phyloP scores from a whole-genome alignment of 352 stramenopile genomes.

The Pythium dissimile region DNA sequence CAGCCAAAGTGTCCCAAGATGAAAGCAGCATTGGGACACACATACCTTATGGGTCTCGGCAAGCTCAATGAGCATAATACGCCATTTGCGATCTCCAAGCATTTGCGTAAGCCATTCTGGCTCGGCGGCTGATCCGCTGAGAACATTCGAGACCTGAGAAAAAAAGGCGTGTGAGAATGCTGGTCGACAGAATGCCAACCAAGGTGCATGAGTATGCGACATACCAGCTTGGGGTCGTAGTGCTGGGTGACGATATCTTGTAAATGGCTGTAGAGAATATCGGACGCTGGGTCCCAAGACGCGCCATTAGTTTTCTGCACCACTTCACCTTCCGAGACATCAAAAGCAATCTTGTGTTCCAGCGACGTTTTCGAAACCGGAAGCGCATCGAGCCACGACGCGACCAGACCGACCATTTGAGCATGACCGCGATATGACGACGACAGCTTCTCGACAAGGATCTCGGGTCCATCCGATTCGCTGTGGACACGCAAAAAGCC shows the following conservation, averaged over 20 bases:
- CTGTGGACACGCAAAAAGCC: constrained; percentile 77
- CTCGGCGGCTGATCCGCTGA: constrained; percentile 71
- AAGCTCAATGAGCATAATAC: constrained; percentile 81
- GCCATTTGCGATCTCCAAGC: constrained; percentile 78
- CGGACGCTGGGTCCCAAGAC: constrained; percentile 69
- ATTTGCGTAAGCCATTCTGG: constrained; percentile 84
- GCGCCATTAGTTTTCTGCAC: constrained; percentile 57
- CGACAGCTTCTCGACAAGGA: constrained; percentile 83
- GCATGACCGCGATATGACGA: constrained; percentile 83
- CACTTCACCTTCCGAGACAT: constrained; percentile 61
- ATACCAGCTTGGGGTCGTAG: constrained; percentile 79
- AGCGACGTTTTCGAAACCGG: constrained; percentile 52
- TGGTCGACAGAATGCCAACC: too few species aligned
- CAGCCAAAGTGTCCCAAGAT: too few species aligned
- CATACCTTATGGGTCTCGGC: constrained; percentile 81
- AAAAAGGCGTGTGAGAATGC: too few species aligned
- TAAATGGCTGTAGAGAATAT: constrained; percentile 73
- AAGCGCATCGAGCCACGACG: constrained; percentile 73
- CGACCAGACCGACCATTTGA: constrained; percentile 85
- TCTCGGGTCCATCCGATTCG: constrained; percentile 77
- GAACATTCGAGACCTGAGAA: constrained; percentile 72
- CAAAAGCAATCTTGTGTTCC: constrained; percentile 75
- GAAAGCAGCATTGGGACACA: neutral
- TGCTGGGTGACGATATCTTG: constrained; percentile 77
- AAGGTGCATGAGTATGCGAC: too few species aligned